These are phyloP conservation scores for Galeopsis tetrahit DNA, from an alignment of 257 asterid genomes.

Conservation along the genomic window DNA sequence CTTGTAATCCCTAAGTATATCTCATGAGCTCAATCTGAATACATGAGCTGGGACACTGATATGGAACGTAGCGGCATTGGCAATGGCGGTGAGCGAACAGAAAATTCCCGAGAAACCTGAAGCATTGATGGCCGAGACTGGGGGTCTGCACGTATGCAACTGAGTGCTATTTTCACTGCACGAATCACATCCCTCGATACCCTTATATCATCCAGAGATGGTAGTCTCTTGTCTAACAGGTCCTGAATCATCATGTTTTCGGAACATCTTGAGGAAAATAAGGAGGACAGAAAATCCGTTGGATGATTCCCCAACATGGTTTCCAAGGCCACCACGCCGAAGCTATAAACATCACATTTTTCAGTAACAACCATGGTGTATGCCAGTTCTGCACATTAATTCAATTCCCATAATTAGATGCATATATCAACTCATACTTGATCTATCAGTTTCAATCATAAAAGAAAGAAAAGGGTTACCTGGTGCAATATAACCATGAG, in stretches of 20 bases:
- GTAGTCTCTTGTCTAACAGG: constrained; percentile 22
- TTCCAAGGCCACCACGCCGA: constrained; percentile 41
- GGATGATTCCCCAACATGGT: constrained; percentile 38
- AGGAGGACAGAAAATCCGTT: constrained; percentile 10
- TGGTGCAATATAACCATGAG: constrained; percentile 41
- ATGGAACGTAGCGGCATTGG: background rate
- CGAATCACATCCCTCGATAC: background rate
- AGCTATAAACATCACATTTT: constrained; percentile 40
- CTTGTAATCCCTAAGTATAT: no score
- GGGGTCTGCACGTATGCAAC: background rate
- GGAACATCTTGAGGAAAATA: background rate
- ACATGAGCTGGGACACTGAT: background rate
- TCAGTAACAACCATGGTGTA: no score
- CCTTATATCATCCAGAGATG: background rate
- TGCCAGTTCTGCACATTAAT: background rate
- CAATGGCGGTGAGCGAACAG: background rate
- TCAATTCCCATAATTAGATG: no score
- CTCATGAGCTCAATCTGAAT: no score
- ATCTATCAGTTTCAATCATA: no score
- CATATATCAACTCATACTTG: no score
- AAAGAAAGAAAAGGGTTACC: constrained; percentile 7
- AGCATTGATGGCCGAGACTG: background rate
- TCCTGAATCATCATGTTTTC: constrained; percentile 1
- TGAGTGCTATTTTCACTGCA: background rate
- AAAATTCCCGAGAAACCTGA: background rate